Percentiles rank a stretch among this genome's conserved stretches.
Evolutionary conservation across 495 filamentous ascomycete species (phyloP).

Genomic region (Evansstolkia leycettana): DNA sequence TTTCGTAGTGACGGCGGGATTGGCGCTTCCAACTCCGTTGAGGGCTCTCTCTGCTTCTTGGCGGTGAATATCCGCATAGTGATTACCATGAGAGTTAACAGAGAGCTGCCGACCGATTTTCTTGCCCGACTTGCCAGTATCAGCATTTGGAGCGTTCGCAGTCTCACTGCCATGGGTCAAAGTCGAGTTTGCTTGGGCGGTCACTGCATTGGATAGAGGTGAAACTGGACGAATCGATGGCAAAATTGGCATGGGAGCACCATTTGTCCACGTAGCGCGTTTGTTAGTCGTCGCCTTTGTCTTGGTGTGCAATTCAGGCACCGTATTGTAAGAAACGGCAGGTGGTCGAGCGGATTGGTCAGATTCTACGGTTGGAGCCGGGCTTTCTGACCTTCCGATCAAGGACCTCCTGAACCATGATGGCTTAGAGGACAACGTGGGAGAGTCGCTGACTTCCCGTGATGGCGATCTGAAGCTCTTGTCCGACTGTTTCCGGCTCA

Average conservation of each 20-base stretch:
- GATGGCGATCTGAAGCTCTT: conserved; percentile 45
- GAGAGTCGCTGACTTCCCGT: conserved; percentile 55
- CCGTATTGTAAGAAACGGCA: conserved; percentile 41
- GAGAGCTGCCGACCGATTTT: conserved; percentile 96
- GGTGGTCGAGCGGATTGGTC: conserved; percentile 27
- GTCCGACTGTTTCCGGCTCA: conserved; percentile 82
- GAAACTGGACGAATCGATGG: conserved; percentile 94
- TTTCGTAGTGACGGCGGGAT: conserved; percentile 52
- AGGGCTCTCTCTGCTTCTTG: conserved; percentile 86
- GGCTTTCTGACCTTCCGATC: conserved; percentile 54
- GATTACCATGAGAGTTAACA: conserved; percentile 83
- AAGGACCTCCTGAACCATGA: conserved; percentile 96
- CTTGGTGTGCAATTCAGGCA: conserved; percentile 27
- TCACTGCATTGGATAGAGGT: conserved; percentile 81
- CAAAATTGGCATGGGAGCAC: conserved; percentile 93
- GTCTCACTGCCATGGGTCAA: conserved; percentile 15
- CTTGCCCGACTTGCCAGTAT: conserved; percentile 53
- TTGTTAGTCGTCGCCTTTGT: conserved; percentile 51
- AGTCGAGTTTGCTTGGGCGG: conserved; percentile 61
- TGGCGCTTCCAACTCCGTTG: conserved; percentile 60
- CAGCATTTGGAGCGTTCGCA: conserved; percentile 20
- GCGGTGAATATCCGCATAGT: conserved; percentile 76
- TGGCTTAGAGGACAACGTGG: conserved; percentile 63
- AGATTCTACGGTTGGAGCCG: conserved; percentile 29
- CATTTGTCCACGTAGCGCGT: conserved; percentile 80